These are phyloP conservation scores for Phytophthora pisi DNA, from an alignment of 352 stramenopile genomes.

Conservation along the genomic window DNA sequence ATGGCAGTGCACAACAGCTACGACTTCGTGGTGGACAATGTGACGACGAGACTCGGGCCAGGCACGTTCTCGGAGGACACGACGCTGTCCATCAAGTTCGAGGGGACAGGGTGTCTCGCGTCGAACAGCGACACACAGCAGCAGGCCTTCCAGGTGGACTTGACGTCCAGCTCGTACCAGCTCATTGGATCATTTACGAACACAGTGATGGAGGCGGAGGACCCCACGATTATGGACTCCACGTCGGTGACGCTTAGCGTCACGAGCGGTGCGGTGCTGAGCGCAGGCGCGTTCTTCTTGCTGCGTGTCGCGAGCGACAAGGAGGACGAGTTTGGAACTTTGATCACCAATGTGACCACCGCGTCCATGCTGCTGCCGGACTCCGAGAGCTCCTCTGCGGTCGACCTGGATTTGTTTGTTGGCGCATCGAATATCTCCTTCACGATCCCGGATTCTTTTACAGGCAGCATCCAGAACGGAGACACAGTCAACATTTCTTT, in stretches of 20 bases:
- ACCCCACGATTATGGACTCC: slow-evolving; percentile 51
- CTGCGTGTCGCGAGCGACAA: slow-evolving; percentile 65
- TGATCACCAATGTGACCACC: slow-evolving; percentile 60
- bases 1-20: slow-evolving; percentile 52
- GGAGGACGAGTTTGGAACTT: slow-evolving; percentile 56
- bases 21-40: slow-evolving; percentile 55
- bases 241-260: slow-evolving; percentile 69
- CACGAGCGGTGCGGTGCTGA: slow-evolving; percentile 62
- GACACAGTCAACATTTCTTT: slow-evolving; percentile 71
- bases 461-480: slow-evolving; percentile 74
- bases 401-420: slow-evolving; percentile 56
- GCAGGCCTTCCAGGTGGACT: slow-evolving; percentile 65
- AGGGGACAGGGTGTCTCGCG: slow-evolving; percentile 59
- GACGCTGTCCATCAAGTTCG: slow-evolving; percentile 58
- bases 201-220: slow-evolving; percentile 50
- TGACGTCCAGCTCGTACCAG: slow-evolving; percentile 60
- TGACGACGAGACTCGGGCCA: slow-evolving; percentile 63
- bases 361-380: slow-evolving; percentile 49
- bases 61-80: slow-evolving; percentile 66
- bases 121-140: slow-evolving; percentile 23
- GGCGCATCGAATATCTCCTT: slow-evolving; percentile 74
- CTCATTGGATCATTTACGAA: slow-evolving; percentile 64
- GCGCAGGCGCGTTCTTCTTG: slow-evolving; percentile 64
- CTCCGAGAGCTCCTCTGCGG: slow-evolving; percentile 22
- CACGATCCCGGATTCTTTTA: slow-evolving; percentile 66